Conservation (phyloP, 2,329 filamentous ascomycete genomes). For the Magnaporthales sp. region DNA sequence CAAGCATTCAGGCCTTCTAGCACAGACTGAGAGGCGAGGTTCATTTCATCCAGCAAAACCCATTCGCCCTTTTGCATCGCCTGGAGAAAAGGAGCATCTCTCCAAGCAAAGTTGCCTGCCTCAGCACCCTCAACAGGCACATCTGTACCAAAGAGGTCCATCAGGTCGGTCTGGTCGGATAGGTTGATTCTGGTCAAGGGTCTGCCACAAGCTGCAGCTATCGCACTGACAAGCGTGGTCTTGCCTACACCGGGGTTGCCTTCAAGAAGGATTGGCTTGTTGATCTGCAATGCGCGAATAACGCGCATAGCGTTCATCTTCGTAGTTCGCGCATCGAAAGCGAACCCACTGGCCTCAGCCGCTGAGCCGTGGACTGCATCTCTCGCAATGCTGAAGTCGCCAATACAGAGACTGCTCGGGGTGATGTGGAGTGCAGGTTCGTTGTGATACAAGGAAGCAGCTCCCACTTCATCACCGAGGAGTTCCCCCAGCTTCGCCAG, state of each 20-base stretch:
- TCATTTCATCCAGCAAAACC: slow-evolving; percentile 98
- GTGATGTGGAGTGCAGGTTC: slow-evolving; percentile 49
- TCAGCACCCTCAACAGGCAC: slow-evolving; percentile 89
- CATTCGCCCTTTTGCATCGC: slow-evolving; percentile 96
- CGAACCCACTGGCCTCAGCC: slow-evolving; percentile 43
- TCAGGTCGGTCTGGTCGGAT: slow-evolving; percentile 94
- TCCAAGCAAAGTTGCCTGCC: slow-evolving; percentile 87
- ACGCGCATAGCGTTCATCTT: slow-evolving; percentile 85
- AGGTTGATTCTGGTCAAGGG: slow-evolving; percentile 90
- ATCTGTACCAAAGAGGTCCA: slow-evolving; percentile 95
- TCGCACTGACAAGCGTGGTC: slow-evolving; percentile 81
- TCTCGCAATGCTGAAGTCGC: slow-evolving; percentile 62
- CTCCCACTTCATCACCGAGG: slow-evolving; percentile 51
- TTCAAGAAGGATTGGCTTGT: slow-evolving; percentile 88
- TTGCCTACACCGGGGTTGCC: slow-evolving; percentile 98
- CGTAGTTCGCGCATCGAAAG: slow-evolving; percentile 84
- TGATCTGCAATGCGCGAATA: slow-evolving; percentile 76
- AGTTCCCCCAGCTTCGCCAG: slow-evolving; percentile 63
- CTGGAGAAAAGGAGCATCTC: slow-evolving; percentile 87
- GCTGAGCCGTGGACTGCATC: slow-evolving; percentile 32
- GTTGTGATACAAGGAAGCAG: slow-evolving; percentile 55
- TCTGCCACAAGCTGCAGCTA: slow-evolving; percentile 71
- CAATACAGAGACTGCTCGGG: slow-evolving; percentile 52
- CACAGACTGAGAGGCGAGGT: slow-evolving; percentile 91
- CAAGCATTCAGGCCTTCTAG: slow-evolving; percentile 94